Base-by-base conservation (phyloP, 2,329 filamentous ascomycete genomes). In the Xylariales sp. region DNA sequence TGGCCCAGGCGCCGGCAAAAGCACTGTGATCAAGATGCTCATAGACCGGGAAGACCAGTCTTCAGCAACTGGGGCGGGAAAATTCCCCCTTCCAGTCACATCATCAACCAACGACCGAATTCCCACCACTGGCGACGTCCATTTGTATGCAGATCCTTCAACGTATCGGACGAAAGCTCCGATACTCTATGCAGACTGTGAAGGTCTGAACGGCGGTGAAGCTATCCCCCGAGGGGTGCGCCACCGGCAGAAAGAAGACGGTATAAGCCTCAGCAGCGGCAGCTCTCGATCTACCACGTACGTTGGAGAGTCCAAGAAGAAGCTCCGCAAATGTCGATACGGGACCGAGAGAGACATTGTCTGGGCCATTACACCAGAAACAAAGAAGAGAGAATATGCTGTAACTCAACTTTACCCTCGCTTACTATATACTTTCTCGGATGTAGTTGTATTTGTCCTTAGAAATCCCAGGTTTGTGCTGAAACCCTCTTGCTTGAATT, bases 191-290 rank as follows among this genome's bases (percentile, higher is more conserved):
- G 69, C 69, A 22, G 71, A 74, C 44, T 73, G 69, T 43, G 71
- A 74, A 56, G 70, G 71, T 0, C 56, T 73, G 5, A 57, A 69
- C 11, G 70, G 69, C 14, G 70, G 70, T 4, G 68, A 71, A 19
- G 32, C 38, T 9, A 24, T 43, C 18, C 48, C 48, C 1, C 27
- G 42, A 11, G 43, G 32, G 14, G 22, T 44, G 3, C 36, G 36
- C 10, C 31, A 39, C 15, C 36, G 31, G n/a, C n/a, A 24, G n/a
- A n/a, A 8, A 27, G 36, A 39, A 11, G 36, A 39, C n/a, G n/a
- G n/a, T n/a, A n/a, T n/a, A n/a, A n/a, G n/a, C n/a, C n/a, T n/a
- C n/a, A n/a, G 27, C 36, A 39, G 19, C 25, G 36, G 14, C 31
- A 24, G 7, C 14, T 39, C 9, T 24, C 29, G 11, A 39, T 18